Percentiles rank a stretch among this genome's conserved stretches.
These are phyloP conservation scores for Panaeolus cyanescens DNA, from an alignment of 768 basidiomycete species.

Conservation along the genomic window DNA sequence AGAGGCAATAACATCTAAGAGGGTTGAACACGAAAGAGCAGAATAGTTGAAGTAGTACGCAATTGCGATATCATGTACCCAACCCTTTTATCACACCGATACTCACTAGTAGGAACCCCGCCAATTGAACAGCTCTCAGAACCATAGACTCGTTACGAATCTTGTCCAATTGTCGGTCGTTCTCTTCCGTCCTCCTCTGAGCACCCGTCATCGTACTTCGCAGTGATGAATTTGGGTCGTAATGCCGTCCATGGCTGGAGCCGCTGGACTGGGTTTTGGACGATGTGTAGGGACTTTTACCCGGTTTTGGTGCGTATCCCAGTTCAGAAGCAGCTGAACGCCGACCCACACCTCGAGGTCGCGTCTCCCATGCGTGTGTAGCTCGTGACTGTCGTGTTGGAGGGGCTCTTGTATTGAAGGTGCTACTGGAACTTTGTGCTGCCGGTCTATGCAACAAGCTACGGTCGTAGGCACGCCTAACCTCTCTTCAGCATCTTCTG, in stretches of 20 bases:
- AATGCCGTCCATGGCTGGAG: slow-evolving; percentile 11
- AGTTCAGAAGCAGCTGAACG: slow-evolving; percentile 25
- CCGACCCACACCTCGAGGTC: slow-evolving; percentile 15
- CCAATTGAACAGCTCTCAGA: slow-evolving; percentile 22
- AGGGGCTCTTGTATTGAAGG: slow-evolving; percentile 26
- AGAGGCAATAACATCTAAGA: background rate
- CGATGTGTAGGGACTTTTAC: slow-evolving; percentile 11
- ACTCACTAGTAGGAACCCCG: slow-evolving; percentile 17
- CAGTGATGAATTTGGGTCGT: slow-evolving; percentile 16
- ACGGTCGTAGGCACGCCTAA: slow-evolving; percentile 47
- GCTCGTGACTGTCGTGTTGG: slow-evolving; percentile 32
- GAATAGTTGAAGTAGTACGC: background rate
- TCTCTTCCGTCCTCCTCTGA: slow-evolving; percentile 23
- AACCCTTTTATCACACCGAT: slow-evolving; percentile 18
- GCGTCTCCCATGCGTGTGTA: slow-evolving; percentile 42
- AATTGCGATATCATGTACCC: slow-evolving; percentile 1
- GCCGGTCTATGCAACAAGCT: slow-evolving; percentile 33
- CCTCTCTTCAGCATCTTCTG: background rate
- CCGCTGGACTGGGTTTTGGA: slow-evolving; percentile 9
- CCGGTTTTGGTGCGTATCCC: slow-evolving; percentile 12
- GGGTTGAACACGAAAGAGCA: background rate
- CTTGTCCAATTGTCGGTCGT: slow-evolving; percentile 25
- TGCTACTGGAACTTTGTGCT: slow-evolving; percentile 12
- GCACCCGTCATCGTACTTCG: slow-evolving; percentile 20
- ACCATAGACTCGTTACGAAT: slow-evolving; percentile 23